Base-by-base conservation (phyloP, 2,329 filamentous ascomycete species). In the Venturiaceae sp. region DNA sequence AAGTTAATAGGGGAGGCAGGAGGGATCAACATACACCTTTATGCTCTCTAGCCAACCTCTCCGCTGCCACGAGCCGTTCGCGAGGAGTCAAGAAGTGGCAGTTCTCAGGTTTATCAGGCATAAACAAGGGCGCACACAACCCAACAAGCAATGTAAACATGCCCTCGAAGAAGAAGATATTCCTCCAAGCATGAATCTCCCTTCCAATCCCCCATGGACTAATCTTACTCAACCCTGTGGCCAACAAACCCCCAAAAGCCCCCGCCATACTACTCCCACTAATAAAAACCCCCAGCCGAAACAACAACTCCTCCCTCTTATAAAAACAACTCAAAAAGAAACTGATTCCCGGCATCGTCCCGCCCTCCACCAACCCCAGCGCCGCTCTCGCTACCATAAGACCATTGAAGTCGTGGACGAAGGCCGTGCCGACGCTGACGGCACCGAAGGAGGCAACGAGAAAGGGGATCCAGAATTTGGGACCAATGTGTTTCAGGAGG, bases 151-250 rank as follows among this genome's bases (percentile, higher is more conserved):
- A 67, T 9, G 81, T 84, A 61, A 83, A 64, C 44, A 83, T 66
- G 0, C 82, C 82, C 65, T 84, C 82, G 60, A 85, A 83, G 69
- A 84, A 83, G 72, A 84, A 84, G 63, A 85, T 85, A 66, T 81
- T 81, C 60, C 78, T 74, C 80, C 80, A 82, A 19, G 23, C 50
- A 13, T 28, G 19, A 5, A 57, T n/a, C 28, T 55, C 39, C 4
- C 13, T 36, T 2, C 5, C 26, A 1, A 58, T 39, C 0, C 81
- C 81, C 79, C 80, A 84, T 34, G 70, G 64, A 5, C 80, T 80
- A 47, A 84, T 78, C 6, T 65, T 72, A 57, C 72, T 74, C 54
- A 81, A 72, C 53, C 76, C 80, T 6, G 79, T 78, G 1, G 80
- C 81, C 0, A 83, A 69, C 4, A 84, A 71, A 1, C 81, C 81